These are phyloP conservation scores for Paraleonurus japonicus DNA, from an alignment of 257 asterid species.

Conservation along the genomic window DNA sequence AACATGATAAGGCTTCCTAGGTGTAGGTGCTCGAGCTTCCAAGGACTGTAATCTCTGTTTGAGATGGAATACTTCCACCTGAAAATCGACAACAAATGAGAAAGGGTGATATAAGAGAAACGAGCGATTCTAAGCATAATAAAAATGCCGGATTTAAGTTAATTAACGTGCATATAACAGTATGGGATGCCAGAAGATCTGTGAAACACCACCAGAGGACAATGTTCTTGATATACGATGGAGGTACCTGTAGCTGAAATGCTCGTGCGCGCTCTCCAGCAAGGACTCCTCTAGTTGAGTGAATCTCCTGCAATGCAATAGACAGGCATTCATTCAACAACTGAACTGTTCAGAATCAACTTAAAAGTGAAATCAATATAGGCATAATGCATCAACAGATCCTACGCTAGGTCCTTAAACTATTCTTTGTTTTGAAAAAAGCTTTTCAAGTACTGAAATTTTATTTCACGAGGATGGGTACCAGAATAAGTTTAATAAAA, in stretches of 20 bases:
- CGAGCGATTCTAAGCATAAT: neutral
- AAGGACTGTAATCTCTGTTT: constrained; percentile 90
- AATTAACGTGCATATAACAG: neutral
- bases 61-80: constrained; percentile 92
- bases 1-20: constrained; percentile 82
- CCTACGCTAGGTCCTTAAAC: no score
- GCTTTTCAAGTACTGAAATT: neutral
- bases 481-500: neutral
- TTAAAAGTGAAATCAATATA: constrained; percentile 1
- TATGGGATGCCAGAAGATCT: no score
- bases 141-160: neutral
- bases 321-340: constrained; percentile 4
- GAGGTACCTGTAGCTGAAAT: constrained; percentile 87
- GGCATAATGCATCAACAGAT: neutral
- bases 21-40: constrained; percentile 89
- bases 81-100: constrained; percentile 22
- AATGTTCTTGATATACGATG: neutral
- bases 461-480: neutral
- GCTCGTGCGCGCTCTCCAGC: constrained; percentile 94
- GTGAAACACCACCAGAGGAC: neutral
- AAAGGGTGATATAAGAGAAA: neutral
- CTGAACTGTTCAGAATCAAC: neutral
- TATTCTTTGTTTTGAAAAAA: no score
- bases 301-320: constrained; percentile 71
- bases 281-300: constrained; percentile 91